Conservation (phyloP, 331 rosid species). For the Ulmus americana region DNA sequence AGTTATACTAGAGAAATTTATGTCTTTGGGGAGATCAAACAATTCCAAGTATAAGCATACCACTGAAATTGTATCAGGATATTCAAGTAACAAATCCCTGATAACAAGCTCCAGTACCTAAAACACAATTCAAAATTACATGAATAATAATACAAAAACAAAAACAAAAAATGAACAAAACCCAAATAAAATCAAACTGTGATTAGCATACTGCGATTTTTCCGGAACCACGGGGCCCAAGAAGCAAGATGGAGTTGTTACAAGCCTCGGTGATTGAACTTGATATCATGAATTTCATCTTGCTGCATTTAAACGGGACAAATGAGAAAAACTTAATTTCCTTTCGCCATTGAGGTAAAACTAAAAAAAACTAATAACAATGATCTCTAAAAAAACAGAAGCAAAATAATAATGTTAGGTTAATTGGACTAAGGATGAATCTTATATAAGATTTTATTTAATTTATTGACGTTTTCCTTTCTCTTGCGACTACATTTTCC, state of each 20-base stretch:
- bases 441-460: not conserved
- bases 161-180: not conserved
- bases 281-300: constrained; percentile 69
- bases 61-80: constrained; percentile 66
- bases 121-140: constrained; percentile 8
- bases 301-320: constrained; percentile 32
- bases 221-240: constrained; percentile 89
- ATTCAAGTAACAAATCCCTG: constrained; percentile 52
- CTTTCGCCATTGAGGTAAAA: not conserved
- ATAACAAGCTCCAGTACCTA: constrained; percentile 79
- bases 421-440: not conserved
- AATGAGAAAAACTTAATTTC: not conserved
- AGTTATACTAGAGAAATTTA: not conserved
- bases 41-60: constrained; percentile 24
- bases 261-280: constrained; percentile 80
- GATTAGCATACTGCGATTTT: constrained; percentile 54
- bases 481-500: not conserved
- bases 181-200: not conserved
- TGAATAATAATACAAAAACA: not conserved
- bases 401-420: no score
- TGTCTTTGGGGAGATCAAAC: not conserved
- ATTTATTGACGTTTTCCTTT: not conserved
- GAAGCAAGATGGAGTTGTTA: constrained; percentile 80
- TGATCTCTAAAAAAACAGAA: no score
- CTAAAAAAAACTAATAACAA: not conserved